Conservation (phyloP, 768 basidiomycete genomes). For the Lactarius hatsudake region DNA sequence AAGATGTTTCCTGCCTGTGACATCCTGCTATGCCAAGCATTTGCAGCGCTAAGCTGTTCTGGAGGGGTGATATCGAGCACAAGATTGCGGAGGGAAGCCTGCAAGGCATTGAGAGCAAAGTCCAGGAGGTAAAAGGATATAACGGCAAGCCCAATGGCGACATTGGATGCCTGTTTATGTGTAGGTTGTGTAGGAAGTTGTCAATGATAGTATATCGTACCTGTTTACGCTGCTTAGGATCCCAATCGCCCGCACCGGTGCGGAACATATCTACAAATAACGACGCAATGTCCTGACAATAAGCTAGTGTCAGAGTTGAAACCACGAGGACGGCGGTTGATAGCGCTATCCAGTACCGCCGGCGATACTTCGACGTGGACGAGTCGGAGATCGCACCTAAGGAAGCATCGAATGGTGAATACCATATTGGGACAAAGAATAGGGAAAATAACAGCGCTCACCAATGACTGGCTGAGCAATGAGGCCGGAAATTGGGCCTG, state of each 20-base stretch:
- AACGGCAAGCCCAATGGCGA: slow-evolving; percentile 83
- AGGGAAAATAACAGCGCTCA: slow-evolving; percentile 35
- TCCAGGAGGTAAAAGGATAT: slow-evolving; percentile 91
- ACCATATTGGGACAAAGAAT: not conserved
- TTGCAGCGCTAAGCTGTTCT: slow-evolving; percentile 86
- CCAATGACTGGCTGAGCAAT: slow-evolving; percentile 98
- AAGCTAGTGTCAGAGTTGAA: slow-evolving; percentile 79
- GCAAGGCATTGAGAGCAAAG: slow-evolving; percentile 95
- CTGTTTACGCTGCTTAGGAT: slow-evolving; percentile 62
- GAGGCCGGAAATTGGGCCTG: slow-evolving; percentile 92
- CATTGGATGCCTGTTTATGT: slow-evolving; percentile 53
- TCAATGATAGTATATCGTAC: slow-evolving; percentile 37
- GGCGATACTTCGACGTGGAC: slow-evolving; percentile 83
- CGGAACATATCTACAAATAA: slow-evolving; percentile 76
- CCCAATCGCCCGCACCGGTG: slow-evolving; percentile 82
- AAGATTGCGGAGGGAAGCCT: slow-evolving; percentile 91
- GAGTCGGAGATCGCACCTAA: slow-evolving; percentile 94
- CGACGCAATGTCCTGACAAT: slow-evolving; percentile 68
- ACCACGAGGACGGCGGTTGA: slow-evolving; percentile 79
- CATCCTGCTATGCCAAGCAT: slow-evolving; percentile 98
- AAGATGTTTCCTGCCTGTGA: slow-evolving; percentile 95
- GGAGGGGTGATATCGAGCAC: slow-evolving; percentile 88
- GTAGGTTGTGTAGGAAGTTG: slow-evolving; percentile 8
- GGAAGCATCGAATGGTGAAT: not conserved
- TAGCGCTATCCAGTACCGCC: slow-evolving; percentile 90